A percentile compares a stretch with the other conserved stretches of the same genome.
Evolutionary conservation across 495 filamentous ascomycete species (phyloP).

Genomic region (Venustampulla echinocandica): DNA sequence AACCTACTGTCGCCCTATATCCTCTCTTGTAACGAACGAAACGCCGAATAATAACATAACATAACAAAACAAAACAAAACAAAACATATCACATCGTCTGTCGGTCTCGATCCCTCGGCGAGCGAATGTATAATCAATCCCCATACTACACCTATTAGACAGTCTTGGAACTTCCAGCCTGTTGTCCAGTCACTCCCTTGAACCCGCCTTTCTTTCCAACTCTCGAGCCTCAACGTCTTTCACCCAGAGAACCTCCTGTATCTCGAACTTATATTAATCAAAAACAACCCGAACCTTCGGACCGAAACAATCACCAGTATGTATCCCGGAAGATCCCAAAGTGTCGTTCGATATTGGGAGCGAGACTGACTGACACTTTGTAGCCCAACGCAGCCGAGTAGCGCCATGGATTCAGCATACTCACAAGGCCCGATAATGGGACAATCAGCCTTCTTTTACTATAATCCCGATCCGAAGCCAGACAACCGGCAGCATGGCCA

Average conservation of each 20-base stretch:
- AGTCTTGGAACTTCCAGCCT: slow-evolving; percentile 19
- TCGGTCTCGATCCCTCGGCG: slow-evolving; percentile 7
- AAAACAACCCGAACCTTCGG: slow-evolving; percentile 4
- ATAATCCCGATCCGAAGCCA: slow-evolving; percentile 65
- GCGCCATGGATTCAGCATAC: slow-evolving; percentile 22
- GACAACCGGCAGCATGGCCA: slow-evolving; percentile 74
- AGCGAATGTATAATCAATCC: slow-evolving; percentile 24
- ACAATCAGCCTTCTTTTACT: slow-evolving; percentile 85
- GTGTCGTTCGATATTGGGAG: background rate
- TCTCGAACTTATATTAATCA: slow-evolving; percentile 15
- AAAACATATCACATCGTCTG: background rate
- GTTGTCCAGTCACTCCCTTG: slow-evolving; percentile 26
- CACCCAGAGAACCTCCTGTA: slow-evolving; percentile 2
- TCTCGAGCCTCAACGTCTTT: background rate
- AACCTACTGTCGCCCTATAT: slow-evolving; percentile 17
- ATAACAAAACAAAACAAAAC: slow-evolving; percentile 1
- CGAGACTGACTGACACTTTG: slow-evolving; percentile 10
- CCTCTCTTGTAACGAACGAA: slow-evolving; percentile 7
- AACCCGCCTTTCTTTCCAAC: slow-evolving; percentile 6
- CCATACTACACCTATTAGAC: slow-evolving; percentile 22
- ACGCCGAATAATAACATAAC: slow-evolving; percentile 16
- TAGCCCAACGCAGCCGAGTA: slow-evolving; percentile 5
- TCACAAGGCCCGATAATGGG: slow-evolving; percentile 49
- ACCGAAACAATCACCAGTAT: slow-evolving; percentile 7
- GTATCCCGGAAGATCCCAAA: background rate